Evolutionary conservation across 371 early-diverging fungal species (phyloP).

Genomic region (Mucor mucedo): DNA sequence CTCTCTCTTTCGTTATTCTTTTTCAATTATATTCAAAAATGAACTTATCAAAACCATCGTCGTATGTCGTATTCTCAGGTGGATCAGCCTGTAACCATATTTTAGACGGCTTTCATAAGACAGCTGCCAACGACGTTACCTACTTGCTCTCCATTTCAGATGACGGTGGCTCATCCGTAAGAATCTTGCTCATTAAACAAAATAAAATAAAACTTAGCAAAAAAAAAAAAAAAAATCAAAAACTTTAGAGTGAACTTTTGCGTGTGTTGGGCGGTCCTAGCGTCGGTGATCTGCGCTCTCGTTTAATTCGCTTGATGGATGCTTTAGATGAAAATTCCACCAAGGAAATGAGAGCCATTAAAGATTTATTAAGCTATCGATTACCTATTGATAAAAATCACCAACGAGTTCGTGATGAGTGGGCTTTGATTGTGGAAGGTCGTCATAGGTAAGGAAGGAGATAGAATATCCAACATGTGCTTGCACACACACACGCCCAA

Average conservation of each 20-base stretch:
- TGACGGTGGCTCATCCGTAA: constrained; percentile 72
- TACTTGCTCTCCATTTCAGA: constrained; percentile 78
- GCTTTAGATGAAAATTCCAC: constrained; percentile 32
- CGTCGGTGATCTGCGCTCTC: constrained; percentile 72
- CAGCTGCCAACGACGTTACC: constrained; percentile 62
- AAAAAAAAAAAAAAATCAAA: constrained; percentile 6
- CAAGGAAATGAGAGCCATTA: constrained; percentile 60
- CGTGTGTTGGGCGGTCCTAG: constrained; percentile 75
- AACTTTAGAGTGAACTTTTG: constrained; percentile 60
- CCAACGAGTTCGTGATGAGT: constrained; percentile 63
- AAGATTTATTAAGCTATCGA: constrained; percentile 69
- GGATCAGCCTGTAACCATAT: constrained; percentile 75
- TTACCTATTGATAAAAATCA: constrained; percentile 59
- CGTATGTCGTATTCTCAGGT: constrained; percentile 69
- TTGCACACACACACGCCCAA: neutral
- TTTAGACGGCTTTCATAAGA: constrained; percentile 57
- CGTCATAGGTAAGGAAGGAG: constrained; percentile 58
- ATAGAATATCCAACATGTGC: neutral
- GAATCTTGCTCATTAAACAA: constrained; percentile 1
- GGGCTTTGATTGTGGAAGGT: constrained; percentile 72
- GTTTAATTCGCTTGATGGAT: constrained; percentile 67
- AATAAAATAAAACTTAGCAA: neutral
- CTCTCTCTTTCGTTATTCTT: neutral
- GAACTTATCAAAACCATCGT: constrained; percentile 1
- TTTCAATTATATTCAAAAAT: neutral